A percentile compares a stretch with the other conserved stretches of the same genome.
Evolutionary conservation across 2,329 filamentous ascomycete genomes (phyloP).

Genomic region (Domatiomyces globalis): DNA sequence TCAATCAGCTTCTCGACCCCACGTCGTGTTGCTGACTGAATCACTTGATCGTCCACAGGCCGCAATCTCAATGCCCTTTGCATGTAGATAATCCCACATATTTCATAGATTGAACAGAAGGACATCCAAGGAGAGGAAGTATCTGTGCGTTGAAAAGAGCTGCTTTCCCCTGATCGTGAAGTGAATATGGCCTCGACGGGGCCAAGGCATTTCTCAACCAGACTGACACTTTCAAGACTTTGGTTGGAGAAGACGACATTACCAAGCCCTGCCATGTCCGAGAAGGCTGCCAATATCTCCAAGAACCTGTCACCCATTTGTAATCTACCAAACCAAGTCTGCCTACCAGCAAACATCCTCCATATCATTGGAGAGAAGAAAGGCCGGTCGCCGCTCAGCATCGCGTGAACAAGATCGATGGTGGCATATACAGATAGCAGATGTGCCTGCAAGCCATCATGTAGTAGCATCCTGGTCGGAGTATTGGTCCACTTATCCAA

Average conservation of each 20-base stretch:
- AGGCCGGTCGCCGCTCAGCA: conserved; percentile 27
- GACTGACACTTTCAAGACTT: neutral
- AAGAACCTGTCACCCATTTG: conserved; percentile 8
- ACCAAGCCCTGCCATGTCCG: neutral
- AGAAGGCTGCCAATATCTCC: conserved; percentile 7
- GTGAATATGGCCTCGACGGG: neutral
- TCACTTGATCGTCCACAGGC: neutral
- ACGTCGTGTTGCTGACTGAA: neutral
- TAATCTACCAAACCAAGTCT: conserved; percentile 30
- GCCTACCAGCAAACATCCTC: conserved; percentile 27
- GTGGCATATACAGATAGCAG: conserved; percentile 33
- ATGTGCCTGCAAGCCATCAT: conserved; percentile 17
- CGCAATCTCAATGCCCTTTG: neutral
- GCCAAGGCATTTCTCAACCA: neutral
- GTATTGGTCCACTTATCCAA: conserved; percentile 17
- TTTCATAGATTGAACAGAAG: neutral
- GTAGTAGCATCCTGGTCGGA: conserved; percentile 3
- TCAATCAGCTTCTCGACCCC: neutral
- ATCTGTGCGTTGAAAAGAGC: neutral
- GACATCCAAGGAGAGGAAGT: neutral
- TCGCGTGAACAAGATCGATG: conserved; percentile 30
- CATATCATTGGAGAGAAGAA: conserved; percentile 28
- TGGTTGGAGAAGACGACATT: neutral
- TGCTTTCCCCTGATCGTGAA: neutral
- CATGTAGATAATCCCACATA: neutral